Evolutionary conservation across 306 rosid species (phyloP), one percentile per base, ranked within the genome.

Genomic region (Crataegus laevigata): DNA sequence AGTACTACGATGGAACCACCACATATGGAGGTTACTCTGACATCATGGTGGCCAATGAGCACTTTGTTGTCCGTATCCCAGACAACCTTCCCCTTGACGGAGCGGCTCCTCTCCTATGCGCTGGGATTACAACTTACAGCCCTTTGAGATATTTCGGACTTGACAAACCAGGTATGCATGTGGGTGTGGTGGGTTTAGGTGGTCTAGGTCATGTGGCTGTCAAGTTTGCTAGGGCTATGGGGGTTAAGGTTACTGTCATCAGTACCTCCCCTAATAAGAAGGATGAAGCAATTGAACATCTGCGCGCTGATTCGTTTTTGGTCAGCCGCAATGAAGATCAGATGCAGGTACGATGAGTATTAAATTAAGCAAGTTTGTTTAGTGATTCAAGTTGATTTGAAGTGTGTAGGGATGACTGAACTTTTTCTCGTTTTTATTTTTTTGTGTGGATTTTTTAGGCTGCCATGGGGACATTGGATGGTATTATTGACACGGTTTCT

Each of bases 401-500:
- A 54, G 19, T 47, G 52, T 15, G 52, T 47, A 45, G 19, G 52
- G 15, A 5, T 14, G 7, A 15, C 8, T 47, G 19, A 47, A 5
- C 52, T 1, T 47, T 4, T n/a, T n/a, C 2, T 13, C 4, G 21
- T 50, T 50, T 47, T 11, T 47, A 15, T n/a, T 5, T 18, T 17
- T 52, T 19, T 17, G 24, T 52, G 19, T 47, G 52, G 59, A 76
- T 32, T 54, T 29, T 74, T 5, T 28, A 81, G 90, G 84, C 81
- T 71, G 85, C 59, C 8, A 40, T 3, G 60, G 77, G 78, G 11
- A 83, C 85, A 3, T 13, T 86, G 75, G 89, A 83, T 64, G 89
- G 89, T 29, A 82, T 84, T 26, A 77, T 83, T 2, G 90, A 87
- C 32, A 83, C 87, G 0, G 82, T 83, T n/a, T 83, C 87, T 22